A percentile compares a stretch with the other conserved stretches of the same genome.
Conservation (phyloP, 257 asterid genomes). For the Nicotiana noctiflora region DNA sequence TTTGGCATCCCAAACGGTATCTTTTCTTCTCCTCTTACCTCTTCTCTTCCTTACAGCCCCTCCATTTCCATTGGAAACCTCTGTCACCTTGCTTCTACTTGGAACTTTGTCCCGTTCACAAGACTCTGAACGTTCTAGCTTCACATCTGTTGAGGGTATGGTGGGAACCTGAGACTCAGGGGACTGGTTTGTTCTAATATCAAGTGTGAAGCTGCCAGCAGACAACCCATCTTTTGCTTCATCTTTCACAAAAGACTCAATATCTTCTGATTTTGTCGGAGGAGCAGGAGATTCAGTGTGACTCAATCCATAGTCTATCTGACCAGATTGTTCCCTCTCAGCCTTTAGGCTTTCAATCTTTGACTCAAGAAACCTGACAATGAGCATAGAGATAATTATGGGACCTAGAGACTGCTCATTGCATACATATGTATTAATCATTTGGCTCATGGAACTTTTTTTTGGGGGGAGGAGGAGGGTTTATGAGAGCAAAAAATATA, state of each 20-base stretch:
- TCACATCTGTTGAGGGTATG: slow-evolving; percentile 17
- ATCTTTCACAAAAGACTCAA: slow-evolving; percentile 42
- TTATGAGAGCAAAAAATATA: not conserved
- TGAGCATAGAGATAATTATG: not conserved
- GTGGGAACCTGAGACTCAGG: slow-evolving; percentile 28
- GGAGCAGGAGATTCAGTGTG: slow-evolving; percentile 45
- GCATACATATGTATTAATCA: not conserved
- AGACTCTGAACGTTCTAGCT: slow-evolving; percentile 31
- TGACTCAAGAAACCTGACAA: slow-evolving; percentile 64
- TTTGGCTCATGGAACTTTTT: not conserved
- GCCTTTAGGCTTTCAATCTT: slow-evolving; percentile 53
- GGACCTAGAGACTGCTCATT: not conserved
- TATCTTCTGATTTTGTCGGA: slow-evolving; percentile 42
- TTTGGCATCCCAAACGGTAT: slow-evolving; percentile 33
- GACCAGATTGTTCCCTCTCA: slow-evolving; percentile 31
- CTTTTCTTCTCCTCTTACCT: slow-evolving; percentile 70
- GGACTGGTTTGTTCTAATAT: slow-evolving; percentile 36
- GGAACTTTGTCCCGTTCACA: slow-evolving; percentile 26
- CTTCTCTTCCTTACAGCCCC: slow-evolving; percentile 62
- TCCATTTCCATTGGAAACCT: slow-evolving; percentile 21
- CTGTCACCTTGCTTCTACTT: slow-evolving; percentile 19
- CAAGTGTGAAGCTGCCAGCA: slow-evolving; percentile 73
- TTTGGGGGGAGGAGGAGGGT: not conserved
- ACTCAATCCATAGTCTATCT: slow-evolving; percentile 26
- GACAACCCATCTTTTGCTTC: slow-evolving; percentile 56